Evolutionary conservation across 495 filamentous ascomycete species (phyloP), one percentile per base, ranked within the genome.

Genomic region (Darksidea phi): DNA sequence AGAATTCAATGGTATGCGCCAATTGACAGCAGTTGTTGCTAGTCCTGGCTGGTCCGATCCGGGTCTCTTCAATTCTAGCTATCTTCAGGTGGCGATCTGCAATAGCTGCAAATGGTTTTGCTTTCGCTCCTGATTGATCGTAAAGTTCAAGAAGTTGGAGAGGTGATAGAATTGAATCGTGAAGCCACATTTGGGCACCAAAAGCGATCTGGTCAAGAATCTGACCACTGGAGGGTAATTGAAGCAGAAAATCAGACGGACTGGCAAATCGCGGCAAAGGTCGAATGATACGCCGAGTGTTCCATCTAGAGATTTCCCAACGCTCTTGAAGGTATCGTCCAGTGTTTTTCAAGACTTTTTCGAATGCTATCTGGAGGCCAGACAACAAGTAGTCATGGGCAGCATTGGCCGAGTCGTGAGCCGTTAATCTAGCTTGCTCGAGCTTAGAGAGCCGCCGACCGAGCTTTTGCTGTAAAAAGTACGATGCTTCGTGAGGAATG

Each of bases 371-470:
- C n/a, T n/a, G n/a, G n/a, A 38, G 36, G 15, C 36, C 36, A 38
- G 8, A 15, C 7, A 38, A 38, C 36, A 61, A 7, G 18, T 32
- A 8, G 10, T 54, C 58, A 36, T 76, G 45, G 2, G 41, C 49
- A 8, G 20, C 25, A 10, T 38, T 48, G 21, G 18, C 25, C 5
- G 7, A 10, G 25, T 20, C 8, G 1, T 37, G 17, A 24, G 47
- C 53, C 17, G 36, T 47, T 10, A 51, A 34, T 15, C 64, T 74
- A 23, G 81, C 75, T 13, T 63, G 51, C 36, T 86, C 80, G 6
- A 88, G 42, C 67, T 88, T 87, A 6, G 77, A 80, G 43, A 87
- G 71, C 13, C 85, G 83, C 26, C 84, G 79, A 57, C 80, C 81
- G 8, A 88, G 73, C 59, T 88, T 88, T 13, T 76, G 54, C 38